A percentile compares a stretch with the other conserved stretches of the same genome.
phyloP scores from a whole-genome alignment of 352 stramenopile genomes.

The Globisporangium okanoganense region DNA sequence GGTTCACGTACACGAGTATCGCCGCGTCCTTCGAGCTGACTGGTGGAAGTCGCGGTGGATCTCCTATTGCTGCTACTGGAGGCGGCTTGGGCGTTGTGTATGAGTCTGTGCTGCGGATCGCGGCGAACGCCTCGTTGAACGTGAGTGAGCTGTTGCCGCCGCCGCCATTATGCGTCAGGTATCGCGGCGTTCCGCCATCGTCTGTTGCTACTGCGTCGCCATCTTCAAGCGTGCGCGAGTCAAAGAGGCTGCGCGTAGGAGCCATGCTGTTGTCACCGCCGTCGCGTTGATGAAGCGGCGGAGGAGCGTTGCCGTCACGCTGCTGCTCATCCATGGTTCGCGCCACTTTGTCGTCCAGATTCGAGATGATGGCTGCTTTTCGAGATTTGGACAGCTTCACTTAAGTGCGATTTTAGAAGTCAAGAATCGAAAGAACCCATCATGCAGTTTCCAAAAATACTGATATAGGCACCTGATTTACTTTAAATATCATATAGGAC shows the following conservation, averaged over 20 bases:
- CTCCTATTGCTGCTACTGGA: background rate
- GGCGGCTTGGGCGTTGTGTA: constrained; percentile 31
- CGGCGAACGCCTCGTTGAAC: constrained; percentile 58
- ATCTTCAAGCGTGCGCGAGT: constrained; percentile 31
- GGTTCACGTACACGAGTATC: constrained; percentile 65
- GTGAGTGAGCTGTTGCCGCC: constrained; percentile 19
- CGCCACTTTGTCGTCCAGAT: background rate
- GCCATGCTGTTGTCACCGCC: background rate
- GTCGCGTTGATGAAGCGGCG: background rate
- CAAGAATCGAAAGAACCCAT: background rate
- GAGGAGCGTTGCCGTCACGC: background rate
- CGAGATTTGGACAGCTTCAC: background rate
- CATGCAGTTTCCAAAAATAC: background rate
- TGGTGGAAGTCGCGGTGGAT: constrained; percentile 7
- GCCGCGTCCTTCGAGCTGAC: constrained; percentile 34
- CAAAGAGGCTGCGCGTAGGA: constrained; percentile 34
- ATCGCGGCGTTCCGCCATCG: constrained; percentile 24
- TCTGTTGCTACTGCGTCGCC: background rate
- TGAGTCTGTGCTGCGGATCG: constrained; percentile 50
- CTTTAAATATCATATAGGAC: no score
- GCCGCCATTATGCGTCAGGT: constrained; percentile 30
- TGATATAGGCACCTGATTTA: background rate
- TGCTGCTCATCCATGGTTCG: background rate
- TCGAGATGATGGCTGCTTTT: constrained; percentile 6
- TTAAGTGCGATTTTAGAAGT: background rate